Evolutionary conservation across 768 basidiomycete genomes (phyloP), one percentile per base, ranked within the genome.

Genomic region (Lactifluus volemus): DNA sequence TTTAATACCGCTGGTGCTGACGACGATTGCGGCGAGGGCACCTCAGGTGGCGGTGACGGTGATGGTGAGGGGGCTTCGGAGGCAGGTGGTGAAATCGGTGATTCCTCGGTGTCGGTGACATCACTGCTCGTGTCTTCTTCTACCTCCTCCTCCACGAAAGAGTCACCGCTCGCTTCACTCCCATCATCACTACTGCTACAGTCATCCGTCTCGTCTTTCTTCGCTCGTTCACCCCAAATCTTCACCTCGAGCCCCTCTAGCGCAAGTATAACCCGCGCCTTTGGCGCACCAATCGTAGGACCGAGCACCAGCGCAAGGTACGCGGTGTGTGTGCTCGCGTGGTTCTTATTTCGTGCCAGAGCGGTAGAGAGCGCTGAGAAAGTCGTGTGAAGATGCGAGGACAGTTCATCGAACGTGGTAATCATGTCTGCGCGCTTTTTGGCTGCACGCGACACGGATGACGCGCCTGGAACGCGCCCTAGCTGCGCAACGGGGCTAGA

Each of bases 351-450:
- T 8, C 50, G 68, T 1, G 86, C 84, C 19, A 88, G 73, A 0
- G 89, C 84, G 0, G 83, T 84, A 1, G 88, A 86, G 5, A 92
- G 75, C 0, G 86, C 81, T 9, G 82, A 78, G 68, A 90, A 91
- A 0, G 89, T 89, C 0, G 88, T 88, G 55, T 79, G 76, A 12
- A 91, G 74, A 71, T 92, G 89, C 1, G 86, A 90, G 0, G 82
- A 73, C 19, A 92, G 78, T 0, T 81, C 85, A 67, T 91, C 89
- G 55, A 83, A 84, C 8, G 87, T 81, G 4, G 77, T 73, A 14
- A 91, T 70, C 1, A 90, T 71, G 32, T 89, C 87, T 5, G 73
- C 73, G 12, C 84, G 80, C 64, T 82, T 81, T 71, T 83, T 89
- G 10, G 77, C 71, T 14, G 81, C 78, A 9, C 81, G 77, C 1